Evolutionary conservation across 2,329 filamentous ascomycete genomes (phyloP).

Genomic region (Pestalotiopsis sp.): DNA sequence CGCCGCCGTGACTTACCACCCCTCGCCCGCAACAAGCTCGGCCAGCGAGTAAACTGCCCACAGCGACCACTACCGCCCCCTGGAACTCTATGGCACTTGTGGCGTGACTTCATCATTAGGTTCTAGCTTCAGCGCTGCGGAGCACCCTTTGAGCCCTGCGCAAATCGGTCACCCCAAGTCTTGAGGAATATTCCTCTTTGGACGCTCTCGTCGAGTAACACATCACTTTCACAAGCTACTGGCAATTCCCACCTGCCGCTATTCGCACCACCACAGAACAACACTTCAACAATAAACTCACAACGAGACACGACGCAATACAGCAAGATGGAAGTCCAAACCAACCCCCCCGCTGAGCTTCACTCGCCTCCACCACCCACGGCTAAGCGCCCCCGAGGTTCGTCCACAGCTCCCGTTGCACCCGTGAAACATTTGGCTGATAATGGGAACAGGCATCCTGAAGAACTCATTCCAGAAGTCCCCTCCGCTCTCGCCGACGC

Average conservation of each 20-base stretch:
- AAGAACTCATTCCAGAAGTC: constrained; percentile 81
- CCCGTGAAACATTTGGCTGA: background rate
- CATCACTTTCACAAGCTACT: background rate
- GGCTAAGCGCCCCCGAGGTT: constrained; percentile 34
- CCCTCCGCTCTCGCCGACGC: constrained; percentile 54
- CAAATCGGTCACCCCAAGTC: background rate
- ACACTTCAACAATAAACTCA: background rate
- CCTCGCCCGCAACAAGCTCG: background rate
- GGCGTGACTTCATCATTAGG: background rate
- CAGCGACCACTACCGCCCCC: background rate
- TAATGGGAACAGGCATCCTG: constrained; percentile 71
- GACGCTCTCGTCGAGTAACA: background rate
- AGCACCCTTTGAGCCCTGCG: background rate
- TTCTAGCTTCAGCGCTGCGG: background rate
- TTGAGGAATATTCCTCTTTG: background rate
- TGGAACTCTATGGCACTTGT: background rate
- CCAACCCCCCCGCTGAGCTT: constrained; percentile 24
- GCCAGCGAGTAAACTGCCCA: background rate
- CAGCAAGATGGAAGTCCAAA: constrained; percentile 32
- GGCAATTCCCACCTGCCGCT: background rate
- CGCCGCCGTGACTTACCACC: background rate
- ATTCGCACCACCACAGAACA: background rate
- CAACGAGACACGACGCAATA: constrained; percentile 5
- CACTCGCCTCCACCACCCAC: constrained; percentile 24
- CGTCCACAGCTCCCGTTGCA: background rate